Conservation (phyloP, 257 asterid genomes). For the Verbascum thapsus region DNA sequence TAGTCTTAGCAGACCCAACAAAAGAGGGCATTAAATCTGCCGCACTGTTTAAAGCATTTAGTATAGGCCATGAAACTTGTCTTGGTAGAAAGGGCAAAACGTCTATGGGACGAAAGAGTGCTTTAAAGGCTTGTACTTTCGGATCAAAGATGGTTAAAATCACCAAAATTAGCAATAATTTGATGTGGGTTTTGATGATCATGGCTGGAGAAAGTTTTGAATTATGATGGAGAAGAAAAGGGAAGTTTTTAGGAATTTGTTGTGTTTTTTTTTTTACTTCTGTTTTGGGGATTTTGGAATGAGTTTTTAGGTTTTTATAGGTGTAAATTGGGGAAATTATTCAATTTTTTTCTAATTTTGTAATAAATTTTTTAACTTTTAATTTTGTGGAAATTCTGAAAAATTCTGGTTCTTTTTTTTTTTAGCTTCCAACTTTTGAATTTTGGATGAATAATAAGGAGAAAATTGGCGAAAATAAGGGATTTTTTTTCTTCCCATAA, state of each 20-base stretch:
- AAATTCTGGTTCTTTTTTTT: too few relatives aligned
- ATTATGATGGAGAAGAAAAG: not conserved
- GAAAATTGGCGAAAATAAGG: too few relatives aligned
- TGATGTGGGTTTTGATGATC: conserved; percentile 33
- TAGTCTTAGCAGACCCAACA: conserved; percentile 62
- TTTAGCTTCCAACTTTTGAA: too few relatives aligned
- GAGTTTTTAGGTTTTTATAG: too few relatives aligned
- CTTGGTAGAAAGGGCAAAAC: conserved; percentile 70
- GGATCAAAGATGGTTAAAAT: conserved; percentile 33
- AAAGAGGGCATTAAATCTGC: conserved; percentile 81
- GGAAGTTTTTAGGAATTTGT: not conserved
- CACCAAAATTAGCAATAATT: conserved; percentile 27
- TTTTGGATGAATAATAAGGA: too few relatives aligned
- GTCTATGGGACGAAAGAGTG: conserved; percentile 58
- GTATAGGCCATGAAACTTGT: conserved; percentile 71
- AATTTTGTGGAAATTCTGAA: too few relatives aligned
- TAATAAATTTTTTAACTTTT: too few relatives aligned
- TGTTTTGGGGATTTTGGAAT: not conserved
- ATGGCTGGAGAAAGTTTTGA: conserved; percentile 26
- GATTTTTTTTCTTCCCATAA: too few relatives aligned
- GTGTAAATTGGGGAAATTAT: too few relatives aligned
- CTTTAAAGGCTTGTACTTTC: conserved; percentile 40
- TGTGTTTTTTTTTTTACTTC: not conserved
- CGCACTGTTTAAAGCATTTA: conserved; percentile 54
- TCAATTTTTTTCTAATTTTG: too few relatives aligned